These are phyloP conservation scores for Saccharomyces jurei DNA, from an alignment of 805 yeast genomes.

Conservation along the genomic window DNA sequence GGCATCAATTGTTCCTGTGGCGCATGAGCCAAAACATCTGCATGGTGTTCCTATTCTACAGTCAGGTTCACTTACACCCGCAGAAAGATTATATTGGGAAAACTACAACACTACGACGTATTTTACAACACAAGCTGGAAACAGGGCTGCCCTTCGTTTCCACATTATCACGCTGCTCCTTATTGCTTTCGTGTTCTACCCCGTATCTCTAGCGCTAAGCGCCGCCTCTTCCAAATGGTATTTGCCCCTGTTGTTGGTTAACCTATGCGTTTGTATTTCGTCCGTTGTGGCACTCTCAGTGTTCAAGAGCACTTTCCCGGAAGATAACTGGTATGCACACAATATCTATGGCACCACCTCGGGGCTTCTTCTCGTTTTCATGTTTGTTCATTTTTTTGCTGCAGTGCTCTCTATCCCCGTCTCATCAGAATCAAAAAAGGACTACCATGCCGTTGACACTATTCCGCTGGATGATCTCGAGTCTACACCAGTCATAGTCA, in stretches of 20 bases:
- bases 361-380: slow-evolving; percentile 46
- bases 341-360: slow-evolving; percentile 68
- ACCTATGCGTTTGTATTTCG: slow-evolving; percentile 38
- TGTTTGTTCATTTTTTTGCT: slow-evolving; percentile 45
- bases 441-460: neutral
- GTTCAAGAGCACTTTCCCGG: slow-evolving; percentile 51
- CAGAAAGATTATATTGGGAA: slow-evolving; percentile 72
- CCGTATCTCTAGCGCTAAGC: slow-evolving; percentile 57
- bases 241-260: slow-evolving; percentile 46
- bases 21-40: slow-evolving; percentile 39
- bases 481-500: neutral
- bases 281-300: slow-evolving; percentile 50
- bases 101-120: slow-evolving; percentile 69
- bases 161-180: slow-evolving; percentile 43
- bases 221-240: slow-evolving; percentile 52
- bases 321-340: slow-evolving; percentile 55
- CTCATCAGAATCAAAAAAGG: neutral
- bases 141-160: slow-evolving; percentile 42
- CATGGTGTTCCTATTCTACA: slow-evolving; percentile 73
- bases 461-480: neutral
- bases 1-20: slow-evolving; percentile 30
- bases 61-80: slow-evolving; percentile 52
- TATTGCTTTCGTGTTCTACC: slow-evolving; percentile 52
- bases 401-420: slow-evolving; percentile 41
- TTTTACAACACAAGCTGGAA: slow-evolving; percentile 44